Conservation (phyloP, 2,329 filamentous ascomycete species). For the Claviceps sp. region DNA sequence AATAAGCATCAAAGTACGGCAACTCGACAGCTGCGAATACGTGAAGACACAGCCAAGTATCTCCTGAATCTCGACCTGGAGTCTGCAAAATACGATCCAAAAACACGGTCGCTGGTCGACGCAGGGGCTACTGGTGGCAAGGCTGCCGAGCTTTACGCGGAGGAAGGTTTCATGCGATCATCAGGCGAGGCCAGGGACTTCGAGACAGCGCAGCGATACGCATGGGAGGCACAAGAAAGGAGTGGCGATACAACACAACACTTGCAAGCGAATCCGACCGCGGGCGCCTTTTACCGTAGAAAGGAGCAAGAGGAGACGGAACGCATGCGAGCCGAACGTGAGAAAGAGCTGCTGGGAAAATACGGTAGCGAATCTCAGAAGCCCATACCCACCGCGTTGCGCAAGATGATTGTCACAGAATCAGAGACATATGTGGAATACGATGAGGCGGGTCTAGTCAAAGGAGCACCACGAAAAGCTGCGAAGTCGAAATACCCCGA, state of each 20-base stretch:
- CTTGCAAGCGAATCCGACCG: conserved; percentile 91
- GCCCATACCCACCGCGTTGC: conserved; percentile 45
- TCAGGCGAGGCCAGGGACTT: conserved; percentile 91
- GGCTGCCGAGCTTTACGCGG: conserved; percentile 71
- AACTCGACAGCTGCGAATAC: conserved; percentile 77
- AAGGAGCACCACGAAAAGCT: conserved; percentile 64
- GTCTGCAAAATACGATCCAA: conserved; percentile 94
- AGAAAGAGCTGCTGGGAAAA: conserved; percentile 61
- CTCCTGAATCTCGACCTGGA: conserved; percentile 88
- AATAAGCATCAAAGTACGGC: conserved; percentile 83
- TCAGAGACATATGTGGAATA: conserved; percentile 89
- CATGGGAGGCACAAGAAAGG: conserved; percentile 89
- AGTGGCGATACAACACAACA: conserved; percentile 69
- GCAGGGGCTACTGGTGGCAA: conserved; percentile 68
- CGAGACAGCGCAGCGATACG: conserved; percentile 75
- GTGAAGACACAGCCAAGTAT: conserved; percentile 96
- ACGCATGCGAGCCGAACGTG: conserved; percentile 51
- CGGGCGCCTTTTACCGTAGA: conserved; percentile 71
- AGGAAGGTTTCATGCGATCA: conserved; percentile 80
- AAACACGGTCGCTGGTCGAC: conserved; percentile 83
- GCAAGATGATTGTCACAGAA: conserved; percentile 57
- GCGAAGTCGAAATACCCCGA: conserved; percentile 87
- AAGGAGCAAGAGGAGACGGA: conserved; percentile 65
- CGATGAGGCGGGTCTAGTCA: conserved; percentile 78
- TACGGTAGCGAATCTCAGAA: conserved; percentile 59